Percentiles rank a stretch among this genome's conserved stretches.
Evolutionary conservation across 192 early-diverging fungal genomes (phyloP).

Genomic region (Mortierella claussenii): DNA sequence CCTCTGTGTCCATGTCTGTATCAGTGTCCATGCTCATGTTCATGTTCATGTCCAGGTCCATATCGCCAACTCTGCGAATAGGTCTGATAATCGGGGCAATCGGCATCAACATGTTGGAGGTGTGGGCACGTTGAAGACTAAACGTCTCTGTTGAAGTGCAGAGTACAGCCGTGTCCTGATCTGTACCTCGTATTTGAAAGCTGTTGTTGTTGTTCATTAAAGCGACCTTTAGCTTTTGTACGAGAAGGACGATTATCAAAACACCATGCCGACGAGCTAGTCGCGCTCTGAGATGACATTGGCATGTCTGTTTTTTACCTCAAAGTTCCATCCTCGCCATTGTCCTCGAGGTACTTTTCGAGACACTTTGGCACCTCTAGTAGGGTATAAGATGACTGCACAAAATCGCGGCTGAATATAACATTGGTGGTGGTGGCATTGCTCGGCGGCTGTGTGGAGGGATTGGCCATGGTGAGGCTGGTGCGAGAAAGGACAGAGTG

Average conservation of each 20-base stretch:
- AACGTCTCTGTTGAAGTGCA: slow-evolving; percentile 47
- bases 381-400: slow-evolving; percentile 28
- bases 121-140: slow-evolving; percentile 38
- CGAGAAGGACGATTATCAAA: not conserved
- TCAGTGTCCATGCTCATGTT: slow-evolving; percentile 2
- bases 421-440: slow-evolving; percentile 49
- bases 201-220: not conserved
- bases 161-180: slow-evolving; percentile 43
- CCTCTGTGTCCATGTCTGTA: not conserved
- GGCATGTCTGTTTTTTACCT: not conserved
- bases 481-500: no score
- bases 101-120: slow-evolving; percentile 45
- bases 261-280: not conserved
- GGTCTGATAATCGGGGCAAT: slow-evolving; percentile 30
- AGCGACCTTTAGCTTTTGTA: not conserved
- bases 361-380: slow-evolving; percentile 36
- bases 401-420: slow-evolving; percentile 33
- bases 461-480: slow-evolving; percentile 34
- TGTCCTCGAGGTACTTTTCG: slow-evolving; percentile 20
- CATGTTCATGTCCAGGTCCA: no score
- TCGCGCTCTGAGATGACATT: not conserved
- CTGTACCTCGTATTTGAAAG: slow-evolving; percentile 40
- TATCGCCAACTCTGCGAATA: not conserved
- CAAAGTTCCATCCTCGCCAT: slow-evolving; percentile 5
- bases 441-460: slow-evolving; percentile 37